Evolutionary conservation across 2,329 filamentous ascomycete genomes (phyloP), one percentile per base, ranked within the genome.

Genomic region (Endothia cerciana): DNA sequence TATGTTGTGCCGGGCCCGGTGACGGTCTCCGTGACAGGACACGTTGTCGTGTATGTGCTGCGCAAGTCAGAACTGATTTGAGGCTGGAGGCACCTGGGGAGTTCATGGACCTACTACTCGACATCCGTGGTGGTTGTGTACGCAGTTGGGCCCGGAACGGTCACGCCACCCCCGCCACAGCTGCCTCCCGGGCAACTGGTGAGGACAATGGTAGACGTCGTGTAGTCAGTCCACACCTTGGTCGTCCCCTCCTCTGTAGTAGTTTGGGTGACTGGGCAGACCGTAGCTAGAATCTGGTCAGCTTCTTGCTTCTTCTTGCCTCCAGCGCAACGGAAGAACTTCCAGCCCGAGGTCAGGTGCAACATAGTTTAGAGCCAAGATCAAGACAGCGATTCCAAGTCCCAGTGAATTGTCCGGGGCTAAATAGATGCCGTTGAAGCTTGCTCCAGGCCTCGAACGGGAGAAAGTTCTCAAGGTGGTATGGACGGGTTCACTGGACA

Each of bases 251-350:
- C 70, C 17, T 72, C 68, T 19, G 79, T 80, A 65, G 77, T 71
- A 15, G 81, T 83, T 41, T 76, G 74, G 11, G 80, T 82, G 67
- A 81, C 74, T 13, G 82, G 81, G 72, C 82, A 84, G 60, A 80
- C 75, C 4, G 80, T 82, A 15, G 78, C 76, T 28, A 78, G 58
- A 76, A 78, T 66, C 81, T 75, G 80, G 22, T 68, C 19, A 68
- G 60, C 45, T 63, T n/a, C 22, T 43, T 56, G 40, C 10, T 53
- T 41, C 2, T 1, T n/a, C 30, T 4, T 15, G 49, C 22, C 17
- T 15, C 25, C 13, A 19, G 51, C 51, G 19, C n/a, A n/a, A 25
- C 10, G 5, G 45, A 22, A 8, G 25, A 10, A 15, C 3, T 28
- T 3, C 13, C 33, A 36, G 33, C 33, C 33, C 5, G 33, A 36